A percentile compares a stretch with the other conserved stretches of the same genome.
Conservation (phyloP, 2,329 filamentous ascomycete genomes). For the Phyllachora maydis region DNA sequence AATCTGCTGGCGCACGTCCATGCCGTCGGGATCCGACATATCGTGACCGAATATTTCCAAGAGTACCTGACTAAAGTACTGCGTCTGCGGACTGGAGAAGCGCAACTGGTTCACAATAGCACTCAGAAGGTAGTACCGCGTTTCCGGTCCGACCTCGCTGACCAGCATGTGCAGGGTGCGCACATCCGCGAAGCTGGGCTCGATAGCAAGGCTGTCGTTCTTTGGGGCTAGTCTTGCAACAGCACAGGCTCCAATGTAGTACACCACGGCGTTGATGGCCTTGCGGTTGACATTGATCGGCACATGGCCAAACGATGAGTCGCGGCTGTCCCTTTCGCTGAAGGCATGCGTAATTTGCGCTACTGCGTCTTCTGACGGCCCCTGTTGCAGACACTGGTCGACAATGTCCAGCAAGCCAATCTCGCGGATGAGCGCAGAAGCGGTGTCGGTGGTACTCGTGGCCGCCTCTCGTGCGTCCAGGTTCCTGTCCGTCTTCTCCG, state of each 20-base stretch:
- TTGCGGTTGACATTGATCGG: constrained; percentile 46
- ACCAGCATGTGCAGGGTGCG: constrained; percentile 57
- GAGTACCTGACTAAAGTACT: constrained; percentile 77
- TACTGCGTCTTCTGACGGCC: constrained; percentile 50
- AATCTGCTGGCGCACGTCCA: constrained; percentile 75
- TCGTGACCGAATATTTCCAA: constrained; percentile 72
- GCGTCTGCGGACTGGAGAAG: constrained; percentile 73
- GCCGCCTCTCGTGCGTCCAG: constrained; percentile 55
- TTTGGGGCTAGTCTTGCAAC: constrained; percentile 32
- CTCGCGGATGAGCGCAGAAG: constrained; percentile 27
- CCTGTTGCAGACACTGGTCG: constrained; percentile 35
- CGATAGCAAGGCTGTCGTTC: constrained; percentile 42
- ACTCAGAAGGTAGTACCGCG: constrained; percentile 65
- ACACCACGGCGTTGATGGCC: constrained; percentile 63
- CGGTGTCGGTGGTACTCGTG: constrained; percentile 40
- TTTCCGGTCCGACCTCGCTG: constrained; percentile 53
- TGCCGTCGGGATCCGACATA: constrained; percentile 51
- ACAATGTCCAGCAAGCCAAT: constrained; percentile 37
- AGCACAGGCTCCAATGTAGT: constrained; percentile 60
- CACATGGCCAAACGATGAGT: constrained; percentile 45
- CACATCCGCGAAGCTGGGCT: constrained; percentile 43
- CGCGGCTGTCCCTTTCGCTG: constrained; percentile 32
- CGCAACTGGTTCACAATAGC: constrained; percentile 84
- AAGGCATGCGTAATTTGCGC: constrained; percentile 60
- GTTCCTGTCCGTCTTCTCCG: constrained; percentile 56